Evolutionary conservation across 208 protist species (phyloP).

Genomic region (Willaertia magna): DNA sequence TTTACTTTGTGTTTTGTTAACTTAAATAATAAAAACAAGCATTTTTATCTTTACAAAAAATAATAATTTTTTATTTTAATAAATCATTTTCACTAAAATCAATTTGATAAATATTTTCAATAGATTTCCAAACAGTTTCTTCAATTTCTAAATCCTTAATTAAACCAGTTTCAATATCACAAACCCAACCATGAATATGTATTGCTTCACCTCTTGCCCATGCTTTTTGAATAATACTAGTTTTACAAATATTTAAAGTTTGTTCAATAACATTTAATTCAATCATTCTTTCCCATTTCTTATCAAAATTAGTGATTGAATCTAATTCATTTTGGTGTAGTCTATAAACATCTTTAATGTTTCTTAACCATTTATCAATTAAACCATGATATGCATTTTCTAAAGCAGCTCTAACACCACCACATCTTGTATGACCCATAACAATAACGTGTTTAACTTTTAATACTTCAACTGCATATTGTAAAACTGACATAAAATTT

Average conservation of each 20-base stretch:
- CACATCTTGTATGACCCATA: conserved; percentile 78
- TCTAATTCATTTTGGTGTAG: conserved; percentile 14
- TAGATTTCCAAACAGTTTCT: background rate
- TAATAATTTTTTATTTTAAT: background rate
- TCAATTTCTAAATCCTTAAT: conserved; percentile 15
- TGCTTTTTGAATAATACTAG: conserved; percentile 24
- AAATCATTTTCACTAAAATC: background rate
- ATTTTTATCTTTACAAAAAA: too few species aligned
- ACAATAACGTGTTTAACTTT: conserved; percentile 82
- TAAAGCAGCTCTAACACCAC: conserved; percentile 55
- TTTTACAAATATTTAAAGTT: conserved; percentile 25
- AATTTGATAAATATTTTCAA: background rate
- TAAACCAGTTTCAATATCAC: conserved; percentile 28
- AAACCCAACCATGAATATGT: conserved; percentile 26
- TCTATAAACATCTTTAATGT: conserved; percentile 28
- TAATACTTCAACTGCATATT: conserved; percentile 78
- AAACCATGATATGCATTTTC: conserved; percentile 26
- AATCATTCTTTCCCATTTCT: conserved; percentile 9
- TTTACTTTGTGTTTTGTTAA: too few species aligned
- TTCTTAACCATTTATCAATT: conserved; percentile 37
- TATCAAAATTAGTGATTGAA: conserved; percentile 7
- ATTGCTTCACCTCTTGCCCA: conserved; percentile 25
- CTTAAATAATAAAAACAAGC: too few species aligned
- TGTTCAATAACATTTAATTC: conserved; percentile 38
- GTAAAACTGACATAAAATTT: conserved; percentile 68